phyloP scores from a whole-genome alignment of 164 flowering plant genomes.

The Stephania yunnanensis region DNA sequence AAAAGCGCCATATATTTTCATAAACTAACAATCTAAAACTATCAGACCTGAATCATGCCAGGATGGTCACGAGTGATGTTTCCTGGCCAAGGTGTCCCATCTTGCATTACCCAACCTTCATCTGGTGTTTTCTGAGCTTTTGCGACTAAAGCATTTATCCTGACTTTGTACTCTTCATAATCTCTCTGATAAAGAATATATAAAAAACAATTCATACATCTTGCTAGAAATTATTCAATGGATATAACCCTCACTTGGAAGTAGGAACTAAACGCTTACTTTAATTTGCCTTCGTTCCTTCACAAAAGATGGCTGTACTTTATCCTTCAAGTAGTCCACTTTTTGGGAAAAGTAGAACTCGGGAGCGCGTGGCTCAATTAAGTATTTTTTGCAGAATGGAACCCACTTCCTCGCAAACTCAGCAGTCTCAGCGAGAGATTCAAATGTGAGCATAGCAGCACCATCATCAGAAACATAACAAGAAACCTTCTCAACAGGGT shows the following conservation, averaged over 20 bases:
- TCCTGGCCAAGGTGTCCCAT: slow-evolving; percentile 87
- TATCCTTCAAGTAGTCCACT: slow-evolving; percentile 89
- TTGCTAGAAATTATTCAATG: too few relatives aligned
- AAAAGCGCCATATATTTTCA: background rate
- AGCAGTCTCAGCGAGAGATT: slow-evolving; percentile 74
- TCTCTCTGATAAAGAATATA: slow-evolving; percentile 55
- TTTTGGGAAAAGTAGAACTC: slow-evolving; percentile 93
- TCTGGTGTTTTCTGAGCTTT: slow-evolving; percentile 89
- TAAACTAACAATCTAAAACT: background rate
- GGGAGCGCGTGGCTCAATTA: slow-evolving; percentile 90
- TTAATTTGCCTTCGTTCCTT: slow-evolving; percentile 94
- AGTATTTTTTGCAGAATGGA: slow-evolving; percentile 79
- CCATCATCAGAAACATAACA: slow-evolving; percentile 98
- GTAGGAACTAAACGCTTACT: slow-evolving; percentile 29
- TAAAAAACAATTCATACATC: background rate
- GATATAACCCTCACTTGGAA: too few relatives aligned
- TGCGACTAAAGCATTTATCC: slow-evolving; percentile 79
- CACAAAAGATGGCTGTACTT: slow-evolving; percentile 89
- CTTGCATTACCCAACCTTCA: slow-evolving; percentile 86
- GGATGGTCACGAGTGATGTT: slow-evolving; percentile 76
- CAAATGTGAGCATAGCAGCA: slow-evolving; percentile 87
- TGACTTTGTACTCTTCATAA: slow-evolving; percentile 84
- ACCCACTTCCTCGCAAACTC: slow-evolving; percentile 93
- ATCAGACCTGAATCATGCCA: slow-evolving; percentile 70
- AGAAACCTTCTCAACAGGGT: slow-evolving; percentile 86